phyloP scores from a whole-genome alignment of 2,329 filamentous ascomycete genomes.

The Mycocentrospora acerina region DNA sequence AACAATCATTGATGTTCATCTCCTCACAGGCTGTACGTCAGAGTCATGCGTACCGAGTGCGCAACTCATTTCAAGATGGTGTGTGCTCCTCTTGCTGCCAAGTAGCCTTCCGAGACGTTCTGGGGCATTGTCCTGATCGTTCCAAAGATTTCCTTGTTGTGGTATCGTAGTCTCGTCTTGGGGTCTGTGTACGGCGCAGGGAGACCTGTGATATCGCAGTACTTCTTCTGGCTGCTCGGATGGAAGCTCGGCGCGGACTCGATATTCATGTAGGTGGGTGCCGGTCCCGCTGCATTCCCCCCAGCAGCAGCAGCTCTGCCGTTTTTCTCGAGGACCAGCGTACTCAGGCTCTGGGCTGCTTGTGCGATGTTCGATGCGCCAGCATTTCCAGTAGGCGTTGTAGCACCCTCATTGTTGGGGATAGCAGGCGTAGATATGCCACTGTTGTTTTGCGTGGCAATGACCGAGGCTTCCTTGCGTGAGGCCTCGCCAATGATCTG shows the following conservation, averaged over 20 bases:
- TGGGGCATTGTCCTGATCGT: constrained; percentile 79
- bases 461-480: constrained; percentile 83
- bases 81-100: constrained; percentile 88
- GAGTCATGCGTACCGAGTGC: background rate
- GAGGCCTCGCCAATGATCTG: constrained; percentile 88
- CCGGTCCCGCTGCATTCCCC: constrained; percentile 53
- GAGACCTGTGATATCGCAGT: constrained; percentile 94
- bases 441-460: constrained; percentile 80
- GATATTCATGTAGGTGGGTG: constrained; percentile 91
- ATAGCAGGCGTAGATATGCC: constrained; percentile 68
- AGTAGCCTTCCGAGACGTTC: constrained; percentile 80
- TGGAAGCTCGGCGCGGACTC: constrained; percentile 87
- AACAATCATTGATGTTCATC: background rate
- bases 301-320: constrained; percentile 36
- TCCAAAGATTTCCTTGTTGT: constrained; percentile 88
- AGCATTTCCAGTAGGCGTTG: constrained; percentile 64
- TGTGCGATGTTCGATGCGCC: constrained; percentile 71
- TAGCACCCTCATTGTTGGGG: constrained; percentile 38
- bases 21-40: background rate
- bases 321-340: constrained; percentile 85
- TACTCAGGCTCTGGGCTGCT: constrained; percentile 81
- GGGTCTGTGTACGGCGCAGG: constrained; percentile 92
- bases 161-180: constrained; percentile 89
- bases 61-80: constrained; percentile 78
- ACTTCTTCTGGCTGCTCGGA: constrained; percentile 76